These are phyloP conservation scores for Penicillium subrubescens DNA, from an alignment of 495 filamentous ascomycete species.

Conservation along the genomic window DNA sequence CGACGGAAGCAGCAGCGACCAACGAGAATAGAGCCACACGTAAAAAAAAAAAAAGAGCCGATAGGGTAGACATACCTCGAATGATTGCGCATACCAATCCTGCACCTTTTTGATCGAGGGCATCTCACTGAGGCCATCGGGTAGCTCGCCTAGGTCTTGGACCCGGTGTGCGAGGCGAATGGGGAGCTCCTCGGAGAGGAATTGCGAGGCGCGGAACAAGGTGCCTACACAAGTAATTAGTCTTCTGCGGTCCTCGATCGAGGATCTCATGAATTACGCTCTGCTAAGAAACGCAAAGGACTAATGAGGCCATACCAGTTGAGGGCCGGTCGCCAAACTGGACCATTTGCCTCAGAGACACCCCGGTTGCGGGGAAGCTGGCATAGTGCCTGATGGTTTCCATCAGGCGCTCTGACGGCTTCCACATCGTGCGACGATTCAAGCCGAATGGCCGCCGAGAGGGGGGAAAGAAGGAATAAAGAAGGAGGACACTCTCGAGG, in stretches of 20 bases:
- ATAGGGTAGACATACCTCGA: slow-evolving; percentile 70
- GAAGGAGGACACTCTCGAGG: background rate
- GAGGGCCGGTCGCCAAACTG: slow-evolving; percentile 94
- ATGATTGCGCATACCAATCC: slow-evolving; percentile 99
- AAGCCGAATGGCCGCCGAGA: slow-evolving; percentile 35
- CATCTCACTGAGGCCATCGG: slow-evolving; percentile 99
- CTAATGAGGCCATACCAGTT: slow-evolving; percentile 60
- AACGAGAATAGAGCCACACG: background rate
- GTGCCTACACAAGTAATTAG: slow-evolving; percentile 60
- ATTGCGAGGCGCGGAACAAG: slow-evolving; percentile 95
- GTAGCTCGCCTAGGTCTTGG: slow-evolving; percentile 85
- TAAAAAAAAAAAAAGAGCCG: background rate
- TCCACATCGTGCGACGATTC: slow-evolving; percentile 70
- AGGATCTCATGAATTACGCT: background rate
- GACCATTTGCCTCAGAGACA: slow-evolving; percentile 97
- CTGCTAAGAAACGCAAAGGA: background rate
- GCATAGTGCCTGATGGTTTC: slow-evolving; percentile 98
- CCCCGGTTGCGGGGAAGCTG: slow-evolving; percentile 94
- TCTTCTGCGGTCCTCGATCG: background rate
- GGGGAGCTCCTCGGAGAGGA: slow-evolving; percentile 95
- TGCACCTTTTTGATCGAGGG: slow-evolving; percentile 91
- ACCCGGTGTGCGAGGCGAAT: slow-evolving; percentile 96
- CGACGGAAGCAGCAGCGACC: background rate
- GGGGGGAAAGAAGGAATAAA: slow-evolving; percentile 14
- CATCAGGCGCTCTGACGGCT: slow-evolving; percentile 86